Evolutionary conservation across 2,329 filamentous ascomycete genomes (phyloP), one percentile per base, ranked within the genome.

Genomic region (Penicillium frequentans): DNA sequence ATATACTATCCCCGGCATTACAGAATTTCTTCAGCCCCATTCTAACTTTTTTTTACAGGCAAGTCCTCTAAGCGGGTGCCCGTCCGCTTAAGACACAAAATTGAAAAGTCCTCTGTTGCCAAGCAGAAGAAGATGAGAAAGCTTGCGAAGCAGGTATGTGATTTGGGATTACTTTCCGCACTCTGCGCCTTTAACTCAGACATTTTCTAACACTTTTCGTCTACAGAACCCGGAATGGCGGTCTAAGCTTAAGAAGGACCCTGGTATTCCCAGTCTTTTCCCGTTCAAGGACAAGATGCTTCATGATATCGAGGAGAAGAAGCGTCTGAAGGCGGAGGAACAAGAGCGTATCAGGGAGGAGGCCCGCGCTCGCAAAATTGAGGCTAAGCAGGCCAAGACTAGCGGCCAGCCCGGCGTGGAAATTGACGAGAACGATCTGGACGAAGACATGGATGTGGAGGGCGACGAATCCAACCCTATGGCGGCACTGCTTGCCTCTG

Each of bases 261-360:
- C 93, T 24, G 95, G 95, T 49, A 97, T 99, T 61, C 95, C 95
- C 42, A 99, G 98, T 72, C 79, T 97, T 35, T 99, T 97, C 79
- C 95, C 95, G 1, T 97, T 95, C 83, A 99, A 99, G 81, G 93
- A 97, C 75, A 93, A 90, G 81, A 85, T 99, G 27, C 84, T 99
- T 33, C 87, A 93, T 57, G 92, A 99, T 77, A 96, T 99, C 67
- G 95, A 99, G 78, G 91, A 96, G 78, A 89, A 86, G 68, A 89
- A 89, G 71, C 80, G 88, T 64, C 81, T 85, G 74, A 97, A 93
- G 80, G 86, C 86, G 62, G 92, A 96, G 70, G 91, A 96, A 70
- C 83, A 84, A 56, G 81, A 85, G 73, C 84, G 84, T 71, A 83
- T 86, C 67, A 85, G 85, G 61, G 90, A 96, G 70, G 79, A 91